Base-by-base conservation (phyloP, 108 stramenopile species). In the Epipyxis sp. region DNA sequence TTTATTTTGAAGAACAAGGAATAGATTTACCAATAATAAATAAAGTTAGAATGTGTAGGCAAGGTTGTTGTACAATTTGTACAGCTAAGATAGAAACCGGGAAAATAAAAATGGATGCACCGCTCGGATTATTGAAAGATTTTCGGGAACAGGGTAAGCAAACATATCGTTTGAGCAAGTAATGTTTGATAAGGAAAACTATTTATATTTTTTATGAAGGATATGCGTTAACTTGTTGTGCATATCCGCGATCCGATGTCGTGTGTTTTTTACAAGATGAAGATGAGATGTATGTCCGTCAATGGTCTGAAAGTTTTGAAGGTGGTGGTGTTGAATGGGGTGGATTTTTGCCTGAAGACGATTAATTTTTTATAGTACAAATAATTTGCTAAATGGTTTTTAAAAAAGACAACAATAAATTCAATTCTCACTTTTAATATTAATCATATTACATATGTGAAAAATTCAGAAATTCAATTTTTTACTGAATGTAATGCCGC, bases 51-150 rank as follows among this genome's bases (percentile, higher is more conserved):
- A 85, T 85, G 84, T 85, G 84, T 76, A 77, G 84, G 25, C 80
- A 85, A 44, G 84, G 84, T 41, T 85, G 84, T 80, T 85, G 84
- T 76, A 85, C 84, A 32, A 79, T 77, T 32, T 85, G 84, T 80
- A 83, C 84, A 32, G 78, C 77, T 35, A 83, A 83, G 71, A 79
- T 84, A 20, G 59, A 42, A 57, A 71, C 82, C 79, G 83, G 83
- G 30, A 82, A 84, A 79, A 81, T 85, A 30, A 80, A 85, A 77
- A 25, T 77, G 30, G 84, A 85, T 44, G 81, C 82, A 1, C 80
- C 80, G 25, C 59, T 85, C n/a, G 84, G 84, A 10, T 80, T 85
- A n/a, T 40, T 85, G 59, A 83, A 83, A 46, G 80, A 85, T 29
- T 77, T 85, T 34, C 43, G 44, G 57, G n/a, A 62, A 35, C 76